Evolutionary conservation across 2,329 filamentous ascomycete species (phyloP).

Genomic region (Chrysoporthe cubensis): DNA sequence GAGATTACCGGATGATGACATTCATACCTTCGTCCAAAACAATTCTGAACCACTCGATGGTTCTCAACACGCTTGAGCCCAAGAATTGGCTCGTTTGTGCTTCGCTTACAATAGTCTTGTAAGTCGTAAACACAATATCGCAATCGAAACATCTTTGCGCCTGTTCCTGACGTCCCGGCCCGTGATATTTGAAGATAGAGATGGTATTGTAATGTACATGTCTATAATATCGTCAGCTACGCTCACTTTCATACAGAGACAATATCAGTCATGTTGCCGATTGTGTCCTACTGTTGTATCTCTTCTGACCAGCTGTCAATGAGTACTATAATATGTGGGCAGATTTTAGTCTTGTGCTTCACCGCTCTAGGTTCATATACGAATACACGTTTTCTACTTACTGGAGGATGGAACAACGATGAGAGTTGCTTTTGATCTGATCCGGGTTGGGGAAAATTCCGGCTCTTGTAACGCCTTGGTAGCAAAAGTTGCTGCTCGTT

Average conservation of each 20-base stretch:
- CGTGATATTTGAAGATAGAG: slow-evolving; percentile 6
- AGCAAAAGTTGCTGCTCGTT: slow-evolving; percentile 28
- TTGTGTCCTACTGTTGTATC: not conserved
- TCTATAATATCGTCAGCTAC: not conserved
- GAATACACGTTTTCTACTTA: not conserved
- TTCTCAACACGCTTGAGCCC: not conserved
- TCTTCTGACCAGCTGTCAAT: slow-evolving; percentile 10
- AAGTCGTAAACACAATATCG: slow-evolving; percentile 16
- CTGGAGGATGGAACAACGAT: slow-evolving; percentile 12
- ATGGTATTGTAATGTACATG: not conserved
- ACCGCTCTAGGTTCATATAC: not conserved
- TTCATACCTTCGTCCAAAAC: slow-evolving; percentile 32
- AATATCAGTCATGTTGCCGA: no score
- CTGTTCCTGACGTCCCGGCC: not conserved
- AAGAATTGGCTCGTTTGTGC: not conserved
- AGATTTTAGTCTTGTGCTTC: not conserved
- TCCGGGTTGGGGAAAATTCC: not conserved
- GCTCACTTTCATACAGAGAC: not conserved
- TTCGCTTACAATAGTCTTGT: slow-evolving; percentile 4
- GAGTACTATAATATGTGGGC: not conserved
- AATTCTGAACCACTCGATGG: slow-evolving; percentile 14
- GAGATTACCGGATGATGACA: not conserved
- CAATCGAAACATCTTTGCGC: not conserved
- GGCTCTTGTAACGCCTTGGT: not conserved
- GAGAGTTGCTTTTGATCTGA: slow-evolving; percentile 6